Percentiles rank a stretch among this genome's conserved stretches.
Conservation (phyloP, 306 rosid genomes). For the Benincasa hispida region DNA sequence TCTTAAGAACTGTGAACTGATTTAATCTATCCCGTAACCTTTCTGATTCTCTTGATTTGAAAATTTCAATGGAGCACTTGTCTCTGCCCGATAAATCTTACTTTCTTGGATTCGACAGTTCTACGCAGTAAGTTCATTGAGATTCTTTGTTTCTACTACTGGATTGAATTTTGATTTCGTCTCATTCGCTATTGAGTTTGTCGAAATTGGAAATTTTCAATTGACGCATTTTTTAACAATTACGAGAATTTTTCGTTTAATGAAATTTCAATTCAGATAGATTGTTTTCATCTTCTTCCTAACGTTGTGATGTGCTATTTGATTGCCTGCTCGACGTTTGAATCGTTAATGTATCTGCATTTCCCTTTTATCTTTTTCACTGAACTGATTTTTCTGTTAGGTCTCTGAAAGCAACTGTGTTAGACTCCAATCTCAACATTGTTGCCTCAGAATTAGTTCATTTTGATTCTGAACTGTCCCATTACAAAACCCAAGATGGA, state of each 20-base stretch:
- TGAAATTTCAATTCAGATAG: neutral
- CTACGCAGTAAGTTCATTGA: constrained; percentile 62
- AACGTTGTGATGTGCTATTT: neutral
- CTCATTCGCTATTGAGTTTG: neutral
- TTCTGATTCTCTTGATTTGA: neutral
- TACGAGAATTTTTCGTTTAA: no score
- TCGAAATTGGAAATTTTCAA: neutral
- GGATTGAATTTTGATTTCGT: neutral
- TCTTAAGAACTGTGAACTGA: neutral
- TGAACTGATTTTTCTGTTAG: constrained; percentile 19
- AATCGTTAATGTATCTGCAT: neutral
- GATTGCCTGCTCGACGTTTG: neutral
- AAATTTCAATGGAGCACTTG: constrained; percentile 39
- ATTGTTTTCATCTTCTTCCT: neutral
- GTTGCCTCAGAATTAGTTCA: constrained; percentile 60
- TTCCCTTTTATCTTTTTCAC: neutral
- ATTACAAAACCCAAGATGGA: constrained; percentile 83
- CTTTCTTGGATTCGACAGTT: constrained; percentile 81
- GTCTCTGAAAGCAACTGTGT: constrained; percentile 88
- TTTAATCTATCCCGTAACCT: neutral
- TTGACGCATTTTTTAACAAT: no score
- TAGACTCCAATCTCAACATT: constrained; percentile 64
- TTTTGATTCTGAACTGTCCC: constrained; percentile 74
- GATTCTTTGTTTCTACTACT: neutral
- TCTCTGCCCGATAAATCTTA: constrained; percentile 55